Base-by-base conservation (phyloP, 495 filamentous ascomycete genomes). In the Xylaria bambusicola region DNA sequence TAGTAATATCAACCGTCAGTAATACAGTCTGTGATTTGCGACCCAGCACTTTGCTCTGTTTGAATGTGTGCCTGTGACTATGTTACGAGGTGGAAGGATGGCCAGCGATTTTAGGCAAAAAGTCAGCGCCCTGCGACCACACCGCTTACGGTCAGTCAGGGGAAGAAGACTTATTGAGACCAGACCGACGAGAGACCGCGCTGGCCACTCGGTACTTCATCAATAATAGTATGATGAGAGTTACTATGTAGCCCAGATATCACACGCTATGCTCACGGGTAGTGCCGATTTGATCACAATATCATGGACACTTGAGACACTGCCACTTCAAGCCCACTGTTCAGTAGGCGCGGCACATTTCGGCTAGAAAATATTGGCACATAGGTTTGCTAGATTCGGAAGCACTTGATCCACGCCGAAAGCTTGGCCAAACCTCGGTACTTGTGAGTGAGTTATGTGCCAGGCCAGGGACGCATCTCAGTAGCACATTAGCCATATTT, bases 401-500 rank as follows among this genome's bases (percentile, higher is more conserved):
- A 40, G 45, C 40, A 35, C 27, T 56, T 56, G 53, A 56, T 56
- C 53, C 44, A 50, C 8, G 41, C 46, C 45, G 55, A 21, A 24
- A 35, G 33, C 44, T 48, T 46, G 38, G 36, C 52, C 52, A 42
- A 35, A 7, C n/a, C 41, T 36, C 54, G 54, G 54, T 46, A 57
- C 54, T 47, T 57, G 44, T 20, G 55, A 41, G 27, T 21, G 54
- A 8, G 55, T 33, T 41, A 13, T 40, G 44, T 57, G n/a, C n/a
- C n/a, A 24, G 54, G 38, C 31, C 10, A 27, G 44, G 38, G 54
- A 42, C 21, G 45, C 44, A 17, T 31, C 44, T 29, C 33, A 18
- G 17, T 20, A 17, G 31, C 24, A 44, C 54, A 20, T 23, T 35
- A 47, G 24, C 49, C 20, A 31, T 50, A 29, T 13, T 9, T 3